A percentile compares a stretch with the other conserved stretches of the same genome.
These are phyloP conservation scores for Pichia sp. DNA, from an alignment of 1,139 yeast genomes.

Conservation along the genomic window DNA sequence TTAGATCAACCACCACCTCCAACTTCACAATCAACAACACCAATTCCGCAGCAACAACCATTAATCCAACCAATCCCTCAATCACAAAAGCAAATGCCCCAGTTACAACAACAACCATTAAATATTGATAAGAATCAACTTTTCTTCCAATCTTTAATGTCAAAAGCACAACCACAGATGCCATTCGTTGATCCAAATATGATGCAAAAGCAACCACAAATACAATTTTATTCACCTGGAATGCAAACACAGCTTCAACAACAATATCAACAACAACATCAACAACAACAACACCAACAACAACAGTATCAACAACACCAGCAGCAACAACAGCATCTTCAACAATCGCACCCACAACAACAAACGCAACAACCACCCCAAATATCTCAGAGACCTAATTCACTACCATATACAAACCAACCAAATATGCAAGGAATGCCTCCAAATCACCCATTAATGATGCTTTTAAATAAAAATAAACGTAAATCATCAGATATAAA, in stretches of 20 bases:
- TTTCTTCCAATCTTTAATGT: slow-evolving; percentile 45
- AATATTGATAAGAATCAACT: slow-evolving; percentile 35
- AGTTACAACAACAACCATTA: not conserved
- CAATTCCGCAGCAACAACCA: not conserved
- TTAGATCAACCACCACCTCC: slow-evolving; percentile 6
- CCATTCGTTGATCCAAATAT: not conserved
- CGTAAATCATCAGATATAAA: not conserved
- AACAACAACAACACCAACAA: slow-evolving; percentile 13
- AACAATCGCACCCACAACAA: not conserved
- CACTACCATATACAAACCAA: not conserved
- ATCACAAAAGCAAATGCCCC: not conserved
- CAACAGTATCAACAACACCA: slow-evolving; percentile 17
- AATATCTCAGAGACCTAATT: not conserved
- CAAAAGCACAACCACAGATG: not conserved
- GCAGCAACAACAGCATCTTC: not conserved
- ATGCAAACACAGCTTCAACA: not conserved
- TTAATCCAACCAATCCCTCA: slow-evolving; percentile 4
- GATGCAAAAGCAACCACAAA: not conserved
- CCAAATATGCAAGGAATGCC: not conserved
- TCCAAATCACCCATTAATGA: slow-evolving; percentile 5
- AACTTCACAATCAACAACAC: slow-evolving; percentile 4
- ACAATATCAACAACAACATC: slow-evolving; percentile 16
- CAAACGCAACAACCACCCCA: not conserved
- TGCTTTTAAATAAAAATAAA: slow-evolving; percentile 3
- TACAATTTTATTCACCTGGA: not conserved